Conservation (phyloP, 73 alveolate genomes). For the Blepharisma stoltei region DNA sequence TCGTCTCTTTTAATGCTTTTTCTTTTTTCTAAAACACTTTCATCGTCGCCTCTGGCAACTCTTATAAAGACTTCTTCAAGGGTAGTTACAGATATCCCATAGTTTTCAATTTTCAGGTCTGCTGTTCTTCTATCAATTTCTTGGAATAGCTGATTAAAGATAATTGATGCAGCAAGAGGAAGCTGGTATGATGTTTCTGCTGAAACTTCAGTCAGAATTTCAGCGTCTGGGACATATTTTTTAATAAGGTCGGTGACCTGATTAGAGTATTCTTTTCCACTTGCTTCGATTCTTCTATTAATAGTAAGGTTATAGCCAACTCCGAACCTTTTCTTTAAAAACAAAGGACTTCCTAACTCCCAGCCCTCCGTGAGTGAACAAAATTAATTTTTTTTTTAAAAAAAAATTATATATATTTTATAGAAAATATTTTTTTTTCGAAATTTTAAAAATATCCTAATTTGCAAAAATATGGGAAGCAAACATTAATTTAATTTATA, state of each 20-base stretch:
- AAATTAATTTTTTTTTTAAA: no score
- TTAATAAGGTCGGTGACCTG: conserved; percentile 25
- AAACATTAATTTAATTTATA: no score
- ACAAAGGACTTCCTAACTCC: conserved; percentile 93
- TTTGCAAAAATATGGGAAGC: no score
- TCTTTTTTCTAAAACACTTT: neutral
- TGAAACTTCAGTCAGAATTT: conserved; percentile 52
- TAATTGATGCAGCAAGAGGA: conserved; percentile 54
- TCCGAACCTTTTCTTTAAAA: conserved; percentile 90
- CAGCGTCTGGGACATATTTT: conserved; percentile 34
- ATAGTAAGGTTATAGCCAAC: conserved; percentile 84
- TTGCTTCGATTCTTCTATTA: conserved; percentile 42
- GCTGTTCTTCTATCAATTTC: conserved; percentile 61
- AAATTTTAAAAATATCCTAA: no score
- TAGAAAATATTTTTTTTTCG: no score
- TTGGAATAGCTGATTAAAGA: conserved; percentile 67
- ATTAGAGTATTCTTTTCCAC: conserved; percentile 27
- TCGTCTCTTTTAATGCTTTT: neutral
- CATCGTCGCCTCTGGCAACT: conserved; percentile 55
- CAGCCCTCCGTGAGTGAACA: no score
- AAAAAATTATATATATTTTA: no score
- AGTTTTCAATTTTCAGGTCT: conserved; percentile 68
- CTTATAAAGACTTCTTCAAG: conserved; percentile 91
- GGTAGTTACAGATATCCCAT: conserved; percentile 92
- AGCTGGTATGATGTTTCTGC: conserved; percentile 69